Evolutionary conservation across 805 yeast genomes (phyloP), one percentile per base, ranked within the genome.

Genomic region (Metschnikowia santaceciliae): DNA sequence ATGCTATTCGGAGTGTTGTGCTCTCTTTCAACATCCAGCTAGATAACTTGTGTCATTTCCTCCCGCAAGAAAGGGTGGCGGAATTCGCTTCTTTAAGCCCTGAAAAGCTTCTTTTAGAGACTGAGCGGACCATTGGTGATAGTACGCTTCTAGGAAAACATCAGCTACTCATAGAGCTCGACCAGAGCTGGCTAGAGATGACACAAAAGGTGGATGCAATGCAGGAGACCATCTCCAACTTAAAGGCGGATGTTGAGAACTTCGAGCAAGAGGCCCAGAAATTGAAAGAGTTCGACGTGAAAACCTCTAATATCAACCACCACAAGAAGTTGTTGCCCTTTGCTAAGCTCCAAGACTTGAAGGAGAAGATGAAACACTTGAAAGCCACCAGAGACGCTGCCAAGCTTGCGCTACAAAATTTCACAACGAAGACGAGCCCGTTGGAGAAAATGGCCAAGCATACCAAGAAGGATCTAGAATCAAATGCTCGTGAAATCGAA

Each of bases 31-130:
- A 87, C 61, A 86, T 94, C 52, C 98, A 94, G 62, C 74, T 94
- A 50, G 95, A 90, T 63, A 94, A 92, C 64, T 74, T 92, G 46
- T 91, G 98, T 62, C 97, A 92, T 64, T 94, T 94, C 62, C 71
- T 94, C 49, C 96, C 99, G 0, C 99, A 94, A 64, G 98, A 92
- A 60, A 77, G 95, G 53, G 98, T 94, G 6, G 92, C 96, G 2
- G 90, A 88, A 56, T 94, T 94, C 72, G 96, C 97, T 0, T 80
- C 85, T 2, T 70, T 89, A 56, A 78, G 87, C 30, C 88, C 95
- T 1, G 90, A 87, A 54, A 82, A 82, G 53, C 70, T 92, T 7
- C 72, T 94, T 11, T 61, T 74, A 23, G 96, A 89, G 60, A 88
- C 96, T 1, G 89, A 90, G 61, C 71, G 92, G 52, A 90, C 97